Conservation (phyloP, 495 filamentous ascomycete genomes). For the Xylaria sp. region DNA sequence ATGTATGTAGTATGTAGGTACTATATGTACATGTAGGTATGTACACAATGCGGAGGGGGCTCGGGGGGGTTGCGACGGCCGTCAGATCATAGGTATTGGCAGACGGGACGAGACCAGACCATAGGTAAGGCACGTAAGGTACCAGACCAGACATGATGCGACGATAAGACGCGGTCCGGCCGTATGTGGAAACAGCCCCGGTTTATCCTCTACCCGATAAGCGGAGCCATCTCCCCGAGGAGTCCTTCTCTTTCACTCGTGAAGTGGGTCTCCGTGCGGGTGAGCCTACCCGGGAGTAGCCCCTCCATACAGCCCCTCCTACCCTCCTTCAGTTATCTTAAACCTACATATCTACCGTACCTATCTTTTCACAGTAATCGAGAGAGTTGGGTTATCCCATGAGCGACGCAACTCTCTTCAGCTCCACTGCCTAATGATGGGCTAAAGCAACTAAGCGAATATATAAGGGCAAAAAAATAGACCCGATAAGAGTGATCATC, state of each 20-base stretch:
- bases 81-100: neutral
- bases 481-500: no score
- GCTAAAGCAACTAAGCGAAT: neutral
- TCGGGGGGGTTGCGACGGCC: constrained; percentile 3
- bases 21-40: no score
- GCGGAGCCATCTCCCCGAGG: constrained; percentile 3
- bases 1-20: no score
- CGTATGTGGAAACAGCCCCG: constrained; percentile 1
- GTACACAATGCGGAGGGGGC: constrained; percentile 6
- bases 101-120: neutral
- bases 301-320: no score
- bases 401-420: neutral
- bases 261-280: neutral
- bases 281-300: neutral
- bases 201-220: constrained; percentile 4
- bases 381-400: neutral
- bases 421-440: neutral
- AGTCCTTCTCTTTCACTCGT: neutral
- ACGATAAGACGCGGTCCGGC: neutral
- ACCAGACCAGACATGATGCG: neutral
- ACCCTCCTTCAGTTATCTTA: neutral
- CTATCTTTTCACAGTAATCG: no score
- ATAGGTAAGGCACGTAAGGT: no score
- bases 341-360: no score
- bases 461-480: no score